phyloP scores from a whole-genome alignment of 2,329 filamentous ascomycete species.

The Colletotrichum ledebouriae region DNA sequence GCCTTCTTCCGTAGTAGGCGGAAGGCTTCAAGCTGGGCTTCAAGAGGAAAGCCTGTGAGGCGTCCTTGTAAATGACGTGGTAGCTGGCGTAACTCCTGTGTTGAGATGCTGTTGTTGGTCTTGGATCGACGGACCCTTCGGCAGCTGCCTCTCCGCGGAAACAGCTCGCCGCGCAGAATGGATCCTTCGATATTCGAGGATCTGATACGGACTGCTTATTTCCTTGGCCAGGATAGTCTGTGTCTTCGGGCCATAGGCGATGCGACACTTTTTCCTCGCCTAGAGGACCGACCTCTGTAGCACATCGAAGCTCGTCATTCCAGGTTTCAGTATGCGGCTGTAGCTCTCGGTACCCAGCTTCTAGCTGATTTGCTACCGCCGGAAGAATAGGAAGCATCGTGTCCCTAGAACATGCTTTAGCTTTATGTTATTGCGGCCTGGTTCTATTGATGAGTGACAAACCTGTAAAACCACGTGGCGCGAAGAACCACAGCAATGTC shows the following conservation, averaged over 20 bases:
- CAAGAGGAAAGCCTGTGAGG: conserved; percentile 82
- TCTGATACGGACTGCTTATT: conserved; percentile 49
- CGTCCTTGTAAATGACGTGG: conserved; percentile 89
- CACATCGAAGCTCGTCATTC: conserved; percentile 90
- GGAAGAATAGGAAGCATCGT: conserved; percentile 92
- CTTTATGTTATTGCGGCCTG: neutral
- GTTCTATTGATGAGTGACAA: conserved; percentile 42
- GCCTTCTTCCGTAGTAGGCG: conserved; percentile 83
- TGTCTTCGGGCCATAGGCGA: conserved; percentile 80
- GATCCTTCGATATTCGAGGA: conserved; percentile 62
- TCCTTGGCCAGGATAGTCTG: conserved; percentile 46
- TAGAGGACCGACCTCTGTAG: conserved; percentile 87
- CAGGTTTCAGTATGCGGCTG: conserved; percentile 93
- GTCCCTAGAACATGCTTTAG: conserved; percentile 62
- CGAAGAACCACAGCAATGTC: conserved; percentile 86
- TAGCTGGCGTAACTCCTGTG: conserved; percentile 77
- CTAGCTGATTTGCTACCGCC: conserved; percentile 88
- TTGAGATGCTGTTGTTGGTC: conserved; percentile 54
- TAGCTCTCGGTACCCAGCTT: conserved; percentile 89
- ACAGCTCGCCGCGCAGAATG: conserved; percentile 71
- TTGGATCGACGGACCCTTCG: conserved; percentile 61
- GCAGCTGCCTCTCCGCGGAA: conserved; percentile 71
- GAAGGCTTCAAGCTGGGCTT: conserved; percentile 90
- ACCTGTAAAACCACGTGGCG: conserved; percentile 96
- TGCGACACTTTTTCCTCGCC: conserved; percentile 94